Base-by-base conservation (phyloP, 2,329 filamentous ascomycete species). In the Paecilomyces fulvus region DNA sequence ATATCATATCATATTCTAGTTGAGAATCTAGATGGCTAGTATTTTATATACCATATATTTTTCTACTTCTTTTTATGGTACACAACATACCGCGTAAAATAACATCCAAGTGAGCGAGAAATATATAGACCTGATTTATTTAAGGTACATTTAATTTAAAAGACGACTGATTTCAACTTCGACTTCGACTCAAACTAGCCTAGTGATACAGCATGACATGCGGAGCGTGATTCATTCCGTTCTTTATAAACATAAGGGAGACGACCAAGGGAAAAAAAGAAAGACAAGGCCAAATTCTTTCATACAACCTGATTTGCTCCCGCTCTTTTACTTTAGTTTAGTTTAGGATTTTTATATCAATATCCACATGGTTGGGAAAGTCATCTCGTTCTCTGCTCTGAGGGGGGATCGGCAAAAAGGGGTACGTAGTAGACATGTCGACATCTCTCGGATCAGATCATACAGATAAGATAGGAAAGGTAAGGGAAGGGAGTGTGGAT, bases 211-310 rank as follows among this genome's bases (percentile, higher is more conserved):
- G 37, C 37, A 43, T 43, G 17, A 43, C 37, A 43, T 43, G 37
- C 37, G n/a, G 17, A 43, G 37, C 37, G 37, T 43, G 37, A 43
- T 43, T 43, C 37, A 17, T 43, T 43, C 37, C 37, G 20, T 43
- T 43, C 37, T 53, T 30, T 53, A 43, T n/a, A n/a, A n/a, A n/a
- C 31, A 53, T 17, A 49, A n/a, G n/a, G n/a, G n/a, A 53, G 30
- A 50, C 3, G n/a, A 17, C 4, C 12, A n/a, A 43, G n/a, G 14
- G 14, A 43, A n/a, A 17, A 43, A 17, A 43, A 17, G 37, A 9
- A n/a, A 17, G 33, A 37, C 12, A 37, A 14, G 12, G n/a, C 12
- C 11, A n/a, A n/a, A 37, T 37, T 37, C 33, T 37, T 37, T 37
- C 11, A n/a, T 12, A n/a, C 12, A 28, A 14, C 37, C 37, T 17